Percentiles rank a stretch among this genome's conserved stretches.
phyloP scores from a whole-genome alignment of 2,329 filamentous ascomycete genomes.

The Fusarium sp. region DNA sequence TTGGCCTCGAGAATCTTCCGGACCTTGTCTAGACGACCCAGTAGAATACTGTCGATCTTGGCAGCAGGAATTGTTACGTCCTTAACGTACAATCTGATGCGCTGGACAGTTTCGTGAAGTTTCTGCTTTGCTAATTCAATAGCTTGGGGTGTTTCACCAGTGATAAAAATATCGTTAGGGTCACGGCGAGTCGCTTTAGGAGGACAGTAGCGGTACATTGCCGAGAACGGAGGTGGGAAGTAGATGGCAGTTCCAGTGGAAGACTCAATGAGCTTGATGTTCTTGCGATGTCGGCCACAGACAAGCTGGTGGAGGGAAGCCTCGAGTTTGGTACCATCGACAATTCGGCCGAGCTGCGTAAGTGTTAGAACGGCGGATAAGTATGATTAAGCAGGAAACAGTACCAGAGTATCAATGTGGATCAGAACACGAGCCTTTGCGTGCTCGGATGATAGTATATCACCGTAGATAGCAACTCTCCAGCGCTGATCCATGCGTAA shows the following conservation, averaged over 20 bases:
- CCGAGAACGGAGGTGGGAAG: conserved; percentile 93
- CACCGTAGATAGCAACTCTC: conserved; percentile 92
- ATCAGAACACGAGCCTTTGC: conserved; percentile 96
- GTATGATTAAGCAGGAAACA: neutral
- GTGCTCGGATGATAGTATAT: conserved; percentile 94
- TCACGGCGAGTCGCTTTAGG: conserved; percentile 83
- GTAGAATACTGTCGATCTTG: conserved; percentile 94
- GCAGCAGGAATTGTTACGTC: conserved; percentile 88
- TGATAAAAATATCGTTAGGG: conserved; percentile 93
- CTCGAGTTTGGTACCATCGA: conserved; percentile 85
- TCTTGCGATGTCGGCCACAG: conserved; percentile 93
- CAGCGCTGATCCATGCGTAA: conserved; percentile 90
- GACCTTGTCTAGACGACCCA: conserved; percentile 93
- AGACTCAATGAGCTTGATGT: conserved; percentile 97
- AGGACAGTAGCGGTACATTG: conserved; percentile 89
- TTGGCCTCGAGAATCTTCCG: conserved; percentile 98
- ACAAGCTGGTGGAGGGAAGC: conserved; percentile 89
- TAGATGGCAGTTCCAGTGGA: conserved; percentile 97
- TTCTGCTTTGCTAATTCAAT: conserved; percentile 92
- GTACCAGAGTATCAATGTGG: conserved; percentile 94
- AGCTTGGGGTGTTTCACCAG: conserved; percentile 84
- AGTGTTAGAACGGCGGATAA: conserved; percentile 22
- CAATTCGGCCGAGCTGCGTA: conserved; percentile 72
- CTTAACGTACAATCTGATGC: conserved; percentile 87
- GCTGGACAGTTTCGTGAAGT: conserved; percentile 84